Evolutionary conservation across 257 asterid genomes (phyloP), one percentile per base, ranked within the genome.

Genomic region (Phtheirospermum japonicum): DNA sequence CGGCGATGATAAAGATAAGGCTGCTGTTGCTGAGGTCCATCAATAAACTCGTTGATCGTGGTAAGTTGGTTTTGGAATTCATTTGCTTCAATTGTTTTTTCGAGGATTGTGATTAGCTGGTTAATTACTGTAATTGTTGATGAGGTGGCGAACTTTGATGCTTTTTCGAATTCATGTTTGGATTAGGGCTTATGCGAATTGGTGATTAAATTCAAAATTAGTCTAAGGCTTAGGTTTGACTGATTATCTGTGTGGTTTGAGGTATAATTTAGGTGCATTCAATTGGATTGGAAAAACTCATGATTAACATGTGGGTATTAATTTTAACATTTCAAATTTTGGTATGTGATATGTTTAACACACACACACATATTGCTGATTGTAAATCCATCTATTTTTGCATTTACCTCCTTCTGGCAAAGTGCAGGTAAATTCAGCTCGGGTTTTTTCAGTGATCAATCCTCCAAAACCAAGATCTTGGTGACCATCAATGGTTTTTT

Each of bases 41-140:
- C 74, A 54, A 58, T 52, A n/a, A n/a, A n/a, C 70, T 61, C 74
- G 69, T 30, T 78, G 67, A 78, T 71, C 59, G 55, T 46, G n/a
- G 20, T 53, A 34, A 76, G 72, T 64, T 33, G 6, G 65, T 48
- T 65, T 18, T 60, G 26, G 56, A 42, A 34, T 62, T 23, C 64
- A 11, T n/a, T n/a, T n/a, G n/a, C n/a, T n/a, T n/a, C n/a, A n/a
- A n/a, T n/a, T n/a, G n/a, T n/a, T n/a, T n/a, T 40, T 10, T 14
- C 49, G 4, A 5, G 5, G 11, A 9, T 42, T 42, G 17, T 42
- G 14, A 42, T 63, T 30, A 40, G 33, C 39, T 20, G 37, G n/a
- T 37, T 49, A 13, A 31, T 46, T 33, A 36, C 50, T 37, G 12
- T 58, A 42, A 20, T 42, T 59, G 55, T 12, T 33, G 34, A 33